A percentile compares a stretch with the other conserved stretches of the same genome.
These are phyloP conservation scores for Phytophthora uliginosa DNA, from an alignment of 352 stramenopile species.

Conservation along the genomic window DNA sequence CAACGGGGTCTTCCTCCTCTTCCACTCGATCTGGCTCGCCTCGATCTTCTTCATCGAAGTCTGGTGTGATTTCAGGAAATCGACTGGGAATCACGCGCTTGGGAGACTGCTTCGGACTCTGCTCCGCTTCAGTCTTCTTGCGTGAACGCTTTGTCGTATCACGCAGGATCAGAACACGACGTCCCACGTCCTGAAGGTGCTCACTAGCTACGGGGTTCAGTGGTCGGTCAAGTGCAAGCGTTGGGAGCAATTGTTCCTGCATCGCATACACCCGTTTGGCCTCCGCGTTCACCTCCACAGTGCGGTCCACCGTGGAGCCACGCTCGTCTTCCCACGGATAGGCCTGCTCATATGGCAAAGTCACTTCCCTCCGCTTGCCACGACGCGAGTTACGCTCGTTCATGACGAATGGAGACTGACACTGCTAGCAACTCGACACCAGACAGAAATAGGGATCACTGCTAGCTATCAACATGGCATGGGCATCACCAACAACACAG, in stretches of 20 bases:
- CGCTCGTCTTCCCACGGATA: constrained; percentile 64
- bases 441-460: constrained; percentile 8
- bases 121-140: constrained; percentile 32
- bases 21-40: constrained; percentile 28
- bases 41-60: constrained; percentile 38
- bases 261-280: constrained; percentile 61
- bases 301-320: constrained; percentile 61
- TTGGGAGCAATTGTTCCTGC: constrained; percentile 66
- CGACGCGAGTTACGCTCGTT: constrained; percentile 18
- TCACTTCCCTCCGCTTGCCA: constrained; percentile 13
- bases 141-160: constrained; percentile 49
- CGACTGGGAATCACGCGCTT: constrained; percentile 70
- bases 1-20: constrained; percentile 34
- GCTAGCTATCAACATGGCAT: background rate
- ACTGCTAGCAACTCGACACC: constrained; percentile 1
- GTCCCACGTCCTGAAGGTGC: constrained; percentile 74
- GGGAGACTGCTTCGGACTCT: constrained; percentile 20
- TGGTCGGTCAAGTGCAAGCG: constrained; percentile 58
- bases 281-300: constrained; percentile 61
- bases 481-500: background rate
- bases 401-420: constrained; percentile 8
- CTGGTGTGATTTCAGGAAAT: constrained; percentile 44
- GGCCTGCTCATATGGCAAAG: constrained; percentile 53
- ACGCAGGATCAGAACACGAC: constrained; percentile 62
- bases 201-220: constrained; percentile 44